Conservation (phyloP, 352 stramenopile species). For the Pythium periplocum region DNA sequence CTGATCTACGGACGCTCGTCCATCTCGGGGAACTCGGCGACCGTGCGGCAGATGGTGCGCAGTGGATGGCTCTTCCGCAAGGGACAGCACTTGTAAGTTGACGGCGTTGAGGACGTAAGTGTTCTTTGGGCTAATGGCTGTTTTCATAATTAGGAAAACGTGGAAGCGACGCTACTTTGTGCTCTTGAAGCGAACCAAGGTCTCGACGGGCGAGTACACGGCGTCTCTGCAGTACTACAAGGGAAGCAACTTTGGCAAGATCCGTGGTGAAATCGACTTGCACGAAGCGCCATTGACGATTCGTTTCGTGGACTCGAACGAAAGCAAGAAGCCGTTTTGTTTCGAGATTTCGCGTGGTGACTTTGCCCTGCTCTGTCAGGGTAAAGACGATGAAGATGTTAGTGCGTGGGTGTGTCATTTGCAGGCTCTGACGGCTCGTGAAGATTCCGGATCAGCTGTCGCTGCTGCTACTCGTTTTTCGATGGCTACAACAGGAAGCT, state of each 20-base stretch:
- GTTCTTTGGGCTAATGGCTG: too few relatives aligned
- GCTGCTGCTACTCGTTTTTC: background rate
- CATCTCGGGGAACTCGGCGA: conserved; percentile 36
- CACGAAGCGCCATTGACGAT: conserved; percentile 62
- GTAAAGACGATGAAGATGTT: conserved; percentile 79
- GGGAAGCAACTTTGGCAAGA: conserved; percentile 72
- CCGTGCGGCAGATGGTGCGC: conserved; percentile 21
- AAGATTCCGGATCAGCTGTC: conserved; percentile 3
- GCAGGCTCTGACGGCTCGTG: conserved; percentile 47
- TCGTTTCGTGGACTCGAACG: conserved; percentile 69
- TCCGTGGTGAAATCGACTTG: conserved; percentile 73
- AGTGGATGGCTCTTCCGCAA: conserved; percentile 32
- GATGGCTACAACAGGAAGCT: conserved; percentile 25
- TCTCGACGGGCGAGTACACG: conserved; percentile 56
- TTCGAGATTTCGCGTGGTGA: conserved; percentile 74
- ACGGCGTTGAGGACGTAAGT: background rate
- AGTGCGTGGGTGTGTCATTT: conserved; percentile 82
- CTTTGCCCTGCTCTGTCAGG: conserved; percentile 75
- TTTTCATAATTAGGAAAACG: conserved; percentile 40
- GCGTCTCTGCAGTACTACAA: conserved; percentile 85
- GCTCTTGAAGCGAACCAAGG: conserved; percentile 75
- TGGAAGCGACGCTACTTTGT: conserved; percentile 88
- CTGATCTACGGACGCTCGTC: conserved; percentile 3
- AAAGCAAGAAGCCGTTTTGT: conserved; percentile 80
- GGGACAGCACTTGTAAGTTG: conserved; percentile 18